Evolutionary conservation across 2,329 filamentous ascomycete species (phyloP), one percentile per base, ranked within the genome.

Genomic region (Gnomoniopsis sp.): DNA sequence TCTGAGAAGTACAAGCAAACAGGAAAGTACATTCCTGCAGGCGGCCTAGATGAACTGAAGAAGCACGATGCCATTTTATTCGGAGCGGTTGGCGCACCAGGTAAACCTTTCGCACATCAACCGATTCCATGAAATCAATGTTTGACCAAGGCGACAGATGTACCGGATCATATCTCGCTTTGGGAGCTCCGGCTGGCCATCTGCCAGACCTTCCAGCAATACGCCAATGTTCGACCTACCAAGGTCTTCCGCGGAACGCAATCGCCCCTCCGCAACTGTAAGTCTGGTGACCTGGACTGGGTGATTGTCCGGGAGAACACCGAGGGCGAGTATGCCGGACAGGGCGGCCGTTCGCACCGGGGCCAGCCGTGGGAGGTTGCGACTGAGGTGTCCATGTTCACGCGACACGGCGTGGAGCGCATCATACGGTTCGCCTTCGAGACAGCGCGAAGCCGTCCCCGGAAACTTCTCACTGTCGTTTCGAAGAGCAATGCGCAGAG

Each of bases 401-500:
- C 83, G 0, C 78, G 83, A 2, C 77, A 83, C 60, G 81, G 78
- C 3, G 79, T 87, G 1, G 82, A 86, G 67, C 73, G 86, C 7
- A 76, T 87, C 38, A 81, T 88, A 67, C 77, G 84, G 1, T 88
- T 88, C 63, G 85, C 85, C 0, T 88, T 86, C 64, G 80, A 86
- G 69, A 80, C 73, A 21, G 85, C 79, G 1, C 67, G 55, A 53
- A 59, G 73, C 55, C 72, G 85, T n/a, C 79, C 81, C 0, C 76
- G 78, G 58, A 87, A 85, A 72, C 73, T 79, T 21, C 68, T 88
- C 23, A 88, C 84, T 0, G 78, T 88, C 2, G 85, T 88, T 19
- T 87, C 84, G 1, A 88, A 88, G 72, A 84, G 80, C 57, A 88
- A 88, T 67, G 84, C 85, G 0, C 84, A 87, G 71, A 74, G 85